phyloP scores from a whole-genome alignment of 2,329 filamentous ascomycete species.

The Thielaviopsis musarum region DNA sequence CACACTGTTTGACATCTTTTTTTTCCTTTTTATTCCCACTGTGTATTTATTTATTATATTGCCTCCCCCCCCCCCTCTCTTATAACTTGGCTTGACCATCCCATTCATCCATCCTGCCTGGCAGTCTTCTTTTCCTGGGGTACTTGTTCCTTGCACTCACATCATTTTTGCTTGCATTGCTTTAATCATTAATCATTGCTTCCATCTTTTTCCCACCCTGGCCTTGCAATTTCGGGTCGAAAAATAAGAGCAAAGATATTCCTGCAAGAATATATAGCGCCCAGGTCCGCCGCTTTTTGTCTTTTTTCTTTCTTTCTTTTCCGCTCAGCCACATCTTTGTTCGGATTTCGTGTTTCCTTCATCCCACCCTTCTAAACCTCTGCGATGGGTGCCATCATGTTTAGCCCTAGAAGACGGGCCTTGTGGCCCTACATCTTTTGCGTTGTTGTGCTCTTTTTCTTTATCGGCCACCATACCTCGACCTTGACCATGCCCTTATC shows the following conservation, averaged over 20 bases:
- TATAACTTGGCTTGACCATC: no score
- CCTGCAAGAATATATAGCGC: background rate
- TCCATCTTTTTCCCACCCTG: background rate
- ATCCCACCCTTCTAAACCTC: background rate
- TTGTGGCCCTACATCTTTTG: conserved; percentile 7
- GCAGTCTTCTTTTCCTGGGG: background rate
- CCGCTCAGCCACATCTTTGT: background rate
- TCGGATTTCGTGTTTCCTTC: background rate
- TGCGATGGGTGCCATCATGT: conserved; percentile 4
- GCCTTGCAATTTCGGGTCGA: background rate
- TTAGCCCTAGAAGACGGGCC: conserved; percentile 5
- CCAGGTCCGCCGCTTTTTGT: background rate
- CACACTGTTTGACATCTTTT: background rate
- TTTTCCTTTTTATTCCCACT: no score
- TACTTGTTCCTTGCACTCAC: no score
- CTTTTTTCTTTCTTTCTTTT: background rate
- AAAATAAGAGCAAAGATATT: background rate
- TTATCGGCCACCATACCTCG: conserved; percentile 5
- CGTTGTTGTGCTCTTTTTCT: background rate
- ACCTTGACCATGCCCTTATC: background rate
- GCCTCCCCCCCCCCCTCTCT: background rate
- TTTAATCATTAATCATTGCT: background rate
- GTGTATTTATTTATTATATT: background rate
- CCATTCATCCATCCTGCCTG: no score
- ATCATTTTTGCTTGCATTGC: conserved; percentile 1